These are phyloP conservation scores for Miscanthus sacchariflorus DNA, from an alignment of 202 grass and related monocot species.

Conservation along the genomic window DNA sequence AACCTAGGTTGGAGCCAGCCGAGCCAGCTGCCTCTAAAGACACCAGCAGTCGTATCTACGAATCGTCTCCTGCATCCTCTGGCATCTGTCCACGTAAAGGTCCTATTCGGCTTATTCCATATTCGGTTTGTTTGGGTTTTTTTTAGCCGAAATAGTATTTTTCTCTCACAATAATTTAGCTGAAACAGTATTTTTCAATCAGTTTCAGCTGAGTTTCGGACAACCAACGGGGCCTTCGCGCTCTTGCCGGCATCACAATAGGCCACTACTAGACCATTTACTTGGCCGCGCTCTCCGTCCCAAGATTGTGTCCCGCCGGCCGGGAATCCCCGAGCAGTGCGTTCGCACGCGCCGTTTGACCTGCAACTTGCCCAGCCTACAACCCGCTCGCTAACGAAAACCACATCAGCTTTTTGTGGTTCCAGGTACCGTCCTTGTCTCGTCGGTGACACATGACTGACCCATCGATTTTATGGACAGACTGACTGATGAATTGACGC, in stretches of 20 bases:
- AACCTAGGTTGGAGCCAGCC: too few species aligned
- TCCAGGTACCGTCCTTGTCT: constrained; percentile 34
- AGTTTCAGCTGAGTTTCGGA: too few species aligned
- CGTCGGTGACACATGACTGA: constrained; percentile 14
- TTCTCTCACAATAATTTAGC: too few species aligned
- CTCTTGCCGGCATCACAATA: not conserved
- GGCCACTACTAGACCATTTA: not conserved
- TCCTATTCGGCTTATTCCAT: too few species aligned
- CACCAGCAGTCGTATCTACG: too few species aligned
- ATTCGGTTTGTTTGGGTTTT: too few species aligned
- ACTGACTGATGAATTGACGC: not conserved
- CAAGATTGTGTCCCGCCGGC: not conserved
- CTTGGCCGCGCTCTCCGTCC: not conserved
- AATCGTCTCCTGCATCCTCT: too few species aligned
- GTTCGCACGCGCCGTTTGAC: not conserved
- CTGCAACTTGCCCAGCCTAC: not conserved
- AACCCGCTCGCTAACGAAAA: not conserved
- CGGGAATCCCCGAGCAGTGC: constrained; percentile 42
- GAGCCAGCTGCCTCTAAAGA: too few species aligned
- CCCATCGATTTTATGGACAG: not conserved
- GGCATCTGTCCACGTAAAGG: too few species aligned
- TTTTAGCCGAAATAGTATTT: too few species aligned
- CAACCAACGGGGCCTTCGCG: too few species aligned
- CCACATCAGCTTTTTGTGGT: not conserved
- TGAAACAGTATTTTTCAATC: too few species aligned